These are phyloP conservation scores for Tetrahymena thermophila DNA, from an alignment of 73 alveolate species.

Conservation along the genomic window DNA sequence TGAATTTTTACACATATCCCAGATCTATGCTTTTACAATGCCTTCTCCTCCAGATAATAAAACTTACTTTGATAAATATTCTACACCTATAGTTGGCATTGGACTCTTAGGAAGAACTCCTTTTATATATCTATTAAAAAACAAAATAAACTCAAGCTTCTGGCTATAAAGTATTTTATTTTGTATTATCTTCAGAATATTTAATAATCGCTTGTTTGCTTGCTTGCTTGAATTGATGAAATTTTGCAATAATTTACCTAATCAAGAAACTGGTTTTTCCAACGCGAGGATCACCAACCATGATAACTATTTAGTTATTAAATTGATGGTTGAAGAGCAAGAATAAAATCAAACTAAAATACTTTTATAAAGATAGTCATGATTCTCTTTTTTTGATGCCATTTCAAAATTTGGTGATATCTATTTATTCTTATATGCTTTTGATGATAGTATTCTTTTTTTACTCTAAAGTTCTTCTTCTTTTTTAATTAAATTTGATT, in stretches of 20 bases:
- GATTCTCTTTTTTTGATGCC: not conserved
- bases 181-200: not conserved
- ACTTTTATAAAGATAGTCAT: not conserved
- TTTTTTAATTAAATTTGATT: not conserved
- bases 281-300: conserved; percentile 78
- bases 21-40: conserved; percentile 23
- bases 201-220: not conserved
- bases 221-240: not conserved
- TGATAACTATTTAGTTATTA: conserved; percentile 32
- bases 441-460: not conserved
- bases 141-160: not conserved
- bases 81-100: conserved; percentile 43
- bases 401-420: not conserved
- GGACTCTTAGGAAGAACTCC: conserved; percentile 20
- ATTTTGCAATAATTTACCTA: not conserved
- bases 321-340: not conserved
- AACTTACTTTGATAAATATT: conserved; percentile 25
- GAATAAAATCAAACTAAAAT: not conserved
- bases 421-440: not conserved
- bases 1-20: conserved; percentile 24
- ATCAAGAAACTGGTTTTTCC: conserved; percentile 63
- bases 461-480: not conserved
- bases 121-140: conserved; percentile 9
- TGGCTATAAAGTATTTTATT: not conserved
- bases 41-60: conserved; percentile 7